phyloP scores from a whole-genome alignment of 2,329 filamentous ascomycete genomes.

The Colletotrichum cereale region DNA sequence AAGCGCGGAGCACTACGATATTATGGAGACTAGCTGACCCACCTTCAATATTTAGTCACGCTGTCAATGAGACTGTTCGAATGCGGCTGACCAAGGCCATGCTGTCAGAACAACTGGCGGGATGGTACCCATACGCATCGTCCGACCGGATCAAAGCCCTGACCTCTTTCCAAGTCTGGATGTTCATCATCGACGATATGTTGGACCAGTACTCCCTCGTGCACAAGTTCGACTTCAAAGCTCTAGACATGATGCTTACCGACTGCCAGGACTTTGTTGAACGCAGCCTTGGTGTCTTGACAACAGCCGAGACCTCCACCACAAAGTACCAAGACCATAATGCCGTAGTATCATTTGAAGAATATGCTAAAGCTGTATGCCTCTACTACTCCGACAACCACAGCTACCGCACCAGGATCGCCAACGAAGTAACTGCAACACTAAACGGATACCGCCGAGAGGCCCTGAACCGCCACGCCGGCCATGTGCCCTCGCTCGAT shows the following conservation, averaged over 20 bases:
- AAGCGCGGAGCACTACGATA: background rate
- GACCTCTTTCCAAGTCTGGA: conserved; percentile 31
- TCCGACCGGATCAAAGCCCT: conserved; percentile 27
- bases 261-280: conserved; percentile 32
- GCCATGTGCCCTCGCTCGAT: background rate
- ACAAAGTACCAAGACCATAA: conserved; percentile 20
- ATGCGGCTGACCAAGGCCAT: conserved; percentile 34
- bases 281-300: conserved; percentile 15
- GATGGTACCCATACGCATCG: conserved; percentile 32
- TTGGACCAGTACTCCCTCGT: conserved; percentile 21
- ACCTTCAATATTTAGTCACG: background rate
- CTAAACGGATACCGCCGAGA: conserved; percentile 21
- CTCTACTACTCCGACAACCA: background rate
- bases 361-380: conserved; percentile 10
- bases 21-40: background rate
- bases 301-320: background rate
- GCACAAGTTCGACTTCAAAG: conserved; percentile 18
- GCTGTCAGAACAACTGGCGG: conserved; percentile 26
- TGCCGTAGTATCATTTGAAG: conserved; percentile 13
- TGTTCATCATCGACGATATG: conserved; percentile 36
- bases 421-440: conserved; percentile 11
- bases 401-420: conserved; percentile 16
- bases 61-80: conserved; percentile 27
- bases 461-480: conserved; percentile 23
- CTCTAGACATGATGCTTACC: conserved; percentile 16